Evolutionary conservation across 805 yeast species (phyloP), one percentile per base, ranked within the genome.

Genomic region (Ogataea chonburiensis): DNA sequence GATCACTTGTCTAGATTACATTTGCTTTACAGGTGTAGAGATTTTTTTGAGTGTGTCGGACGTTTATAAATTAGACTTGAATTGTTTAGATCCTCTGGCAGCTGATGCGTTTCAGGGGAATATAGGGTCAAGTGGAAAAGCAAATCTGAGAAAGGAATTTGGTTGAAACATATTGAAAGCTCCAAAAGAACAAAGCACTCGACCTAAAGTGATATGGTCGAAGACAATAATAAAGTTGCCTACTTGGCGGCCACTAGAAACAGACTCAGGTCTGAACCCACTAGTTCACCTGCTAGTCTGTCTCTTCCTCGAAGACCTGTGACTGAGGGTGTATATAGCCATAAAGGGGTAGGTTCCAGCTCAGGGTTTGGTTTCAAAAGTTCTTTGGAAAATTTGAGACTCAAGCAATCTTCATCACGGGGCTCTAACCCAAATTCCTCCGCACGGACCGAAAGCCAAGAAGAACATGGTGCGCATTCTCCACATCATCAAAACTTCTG

Each of bases 401-500:
- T 30, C 3, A 24, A 35, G 7, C 25, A 34, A 11, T 28, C 39
- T 4, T 34, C 37, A 12, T 5, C 31, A 10, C 29, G 31, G 10
- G 16, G 18, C 4, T 17, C 13, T 6, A 5, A 23, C 9, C 4
- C 30, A 12, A 22, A 17, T 8, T 8, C 37, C 9, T 7, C 16
- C 7, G 11, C 37, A 2, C 11, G 17, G 17, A 17, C 21, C 3
- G 35, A 28, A 16, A 22, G 20, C 17, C 23, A 17, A 3, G 34
- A 31, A 17, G 41, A 30, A 16, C 21, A 19, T 20, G 31, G 21
- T 4, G 3, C 29, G 23, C 24, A 25, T 18, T 30, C 29, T 5
- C 22, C 34, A 7, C 41, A 26, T n/a, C 25, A 15, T 25, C 53
- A 35, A 28, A 39, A 67, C 12, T 73, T 67, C 45, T 79, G 81